Percentiles rank a stretch among this genome's conserved stretches.
phyloP scores from a whole-genome alignment of 73 alveolate genomes.

The Effrenium voratum region DNA sequence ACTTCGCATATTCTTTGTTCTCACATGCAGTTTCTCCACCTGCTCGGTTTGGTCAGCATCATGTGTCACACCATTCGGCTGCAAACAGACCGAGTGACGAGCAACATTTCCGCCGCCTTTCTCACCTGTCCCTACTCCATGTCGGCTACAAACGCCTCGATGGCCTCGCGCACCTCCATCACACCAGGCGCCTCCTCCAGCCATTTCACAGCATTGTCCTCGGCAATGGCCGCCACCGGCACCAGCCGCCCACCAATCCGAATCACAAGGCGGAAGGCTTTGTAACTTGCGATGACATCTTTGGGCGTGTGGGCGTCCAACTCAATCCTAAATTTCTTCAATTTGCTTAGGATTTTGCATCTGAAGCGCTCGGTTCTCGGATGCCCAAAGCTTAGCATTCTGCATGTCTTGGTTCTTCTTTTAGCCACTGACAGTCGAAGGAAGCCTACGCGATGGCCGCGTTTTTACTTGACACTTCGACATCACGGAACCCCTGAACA shows the following conservation, averaged over 20 bases:
- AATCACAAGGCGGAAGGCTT: background rate
- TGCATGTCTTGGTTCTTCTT: background rate
- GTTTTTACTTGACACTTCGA: background rate
- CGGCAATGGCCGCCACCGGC: background rate
- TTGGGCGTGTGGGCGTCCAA: background rate
- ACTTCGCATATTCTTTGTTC: background rate
- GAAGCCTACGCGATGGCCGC: background rate
- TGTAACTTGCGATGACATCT: conserved; percentile 11
- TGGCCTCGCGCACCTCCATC: background rate
- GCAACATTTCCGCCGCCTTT: no score
- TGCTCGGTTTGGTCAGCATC: background rate
- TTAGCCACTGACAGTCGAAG: background rate
- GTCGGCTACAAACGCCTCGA: conserved; percentile 13
- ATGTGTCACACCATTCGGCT: background rate
- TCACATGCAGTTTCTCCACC: background rate
- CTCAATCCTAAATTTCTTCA: background rate
- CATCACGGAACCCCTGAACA: background rate
- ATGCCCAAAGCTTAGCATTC: background rate
- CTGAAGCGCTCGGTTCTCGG: conserved; percentile 12
- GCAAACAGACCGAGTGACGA: no score
- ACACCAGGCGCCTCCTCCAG: background rate
- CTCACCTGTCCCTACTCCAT: conserved; percentile 27
- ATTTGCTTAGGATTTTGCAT: background rate
- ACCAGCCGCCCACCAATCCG: background rate
- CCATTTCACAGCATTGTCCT: background rate